Conservation (phyloP, 73 alveolate genomes). For the Paramecium primaurelia region DNA sequence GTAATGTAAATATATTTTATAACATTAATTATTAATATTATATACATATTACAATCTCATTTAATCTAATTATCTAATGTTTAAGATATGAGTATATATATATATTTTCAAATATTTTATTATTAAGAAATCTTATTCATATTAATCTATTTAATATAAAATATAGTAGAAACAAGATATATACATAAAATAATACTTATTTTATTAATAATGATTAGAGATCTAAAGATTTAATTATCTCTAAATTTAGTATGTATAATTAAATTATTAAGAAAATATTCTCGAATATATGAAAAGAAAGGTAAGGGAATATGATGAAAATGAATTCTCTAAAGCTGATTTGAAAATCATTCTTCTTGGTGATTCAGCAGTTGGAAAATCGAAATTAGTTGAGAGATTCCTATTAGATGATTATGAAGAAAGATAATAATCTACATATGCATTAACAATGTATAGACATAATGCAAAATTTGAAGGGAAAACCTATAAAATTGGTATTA, state of each 20-base stretch:
- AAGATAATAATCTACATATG: constrained; percentile 51
- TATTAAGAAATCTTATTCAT: not conserved
- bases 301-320: constrained; percentile 54
- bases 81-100: too few relatives aligned
- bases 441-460: constrained; percentile 81
- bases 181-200: not conserved
- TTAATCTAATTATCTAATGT: not conserved
- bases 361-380: constrained; percentile 99
- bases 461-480: constrained; percentile 76
- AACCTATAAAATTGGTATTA: constrained; percentile 66
- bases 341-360: constrained; percentile 95
- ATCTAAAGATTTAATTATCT: not conserved
- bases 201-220: not conserved
- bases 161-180: too few relatives aligned
- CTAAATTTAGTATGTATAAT: not conserved
- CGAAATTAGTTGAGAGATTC: constrained; percentile 86
- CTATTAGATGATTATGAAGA: constrained; percentile 79
- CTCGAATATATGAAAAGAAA: constrained; percentile 28
- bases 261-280: not conserved
- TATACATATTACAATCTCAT: not conserved
- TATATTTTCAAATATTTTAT: too few relatives aligned
- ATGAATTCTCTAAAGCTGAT: constrained; percentile 80
- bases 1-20: not conserved
- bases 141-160: not conserved
- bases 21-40: not conserved